phyloP scores from a whole-genome alignment of 768 basidiomycete species.

The Leccinum rimulosum region DNA sequence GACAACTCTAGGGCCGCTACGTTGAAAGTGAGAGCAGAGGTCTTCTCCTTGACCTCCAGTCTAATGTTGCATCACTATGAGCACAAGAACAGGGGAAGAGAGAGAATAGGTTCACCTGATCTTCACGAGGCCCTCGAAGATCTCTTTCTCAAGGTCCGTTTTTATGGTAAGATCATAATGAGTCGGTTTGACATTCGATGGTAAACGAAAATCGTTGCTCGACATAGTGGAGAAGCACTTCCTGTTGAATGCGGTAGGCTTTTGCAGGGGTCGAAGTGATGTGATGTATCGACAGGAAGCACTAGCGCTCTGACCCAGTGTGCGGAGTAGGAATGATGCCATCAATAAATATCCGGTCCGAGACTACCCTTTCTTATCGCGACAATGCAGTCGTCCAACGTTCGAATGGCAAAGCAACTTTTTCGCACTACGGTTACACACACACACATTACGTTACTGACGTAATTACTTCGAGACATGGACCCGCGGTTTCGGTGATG shows the following conservation, averaged over 20 bases:
- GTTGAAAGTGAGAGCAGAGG: constrained; percentile 65
- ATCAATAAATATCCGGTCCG: constrained; percentile 2
- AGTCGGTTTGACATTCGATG: constrained; percentile 59
- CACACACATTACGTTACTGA: neutral
- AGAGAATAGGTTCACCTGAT: constrained; percentile 48
- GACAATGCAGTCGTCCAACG: neutral
- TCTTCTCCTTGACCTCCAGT: constrained; percentile 60
- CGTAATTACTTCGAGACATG: neutral
- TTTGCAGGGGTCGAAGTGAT: neutral
- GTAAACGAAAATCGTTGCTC: constrained; percentile 47
- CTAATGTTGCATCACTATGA: constrained; percentile 33
- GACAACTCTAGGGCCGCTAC: constrained; percentile 56
- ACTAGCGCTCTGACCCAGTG: constrained; percentile 1
- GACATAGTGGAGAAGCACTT: constrained; percentile 14
- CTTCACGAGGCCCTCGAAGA: constrained; percentile 74
- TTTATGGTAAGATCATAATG: constrained; percentile 80
- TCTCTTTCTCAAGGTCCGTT: constrained; percentile 77
- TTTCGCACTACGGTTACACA: neutral
- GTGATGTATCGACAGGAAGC: neutral
- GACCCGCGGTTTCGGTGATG: neutral
- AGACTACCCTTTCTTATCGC: neutral
- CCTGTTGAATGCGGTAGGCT: constrained; percentile 2
- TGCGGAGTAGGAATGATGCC: constrained; percentile 11
- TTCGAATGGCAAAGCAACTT: neutral
- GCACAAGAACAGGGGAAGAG: neutral